Conservation (phyloP, 2,329 filamentous ascomycete species). For the Curvularia spicifera region DNA sequence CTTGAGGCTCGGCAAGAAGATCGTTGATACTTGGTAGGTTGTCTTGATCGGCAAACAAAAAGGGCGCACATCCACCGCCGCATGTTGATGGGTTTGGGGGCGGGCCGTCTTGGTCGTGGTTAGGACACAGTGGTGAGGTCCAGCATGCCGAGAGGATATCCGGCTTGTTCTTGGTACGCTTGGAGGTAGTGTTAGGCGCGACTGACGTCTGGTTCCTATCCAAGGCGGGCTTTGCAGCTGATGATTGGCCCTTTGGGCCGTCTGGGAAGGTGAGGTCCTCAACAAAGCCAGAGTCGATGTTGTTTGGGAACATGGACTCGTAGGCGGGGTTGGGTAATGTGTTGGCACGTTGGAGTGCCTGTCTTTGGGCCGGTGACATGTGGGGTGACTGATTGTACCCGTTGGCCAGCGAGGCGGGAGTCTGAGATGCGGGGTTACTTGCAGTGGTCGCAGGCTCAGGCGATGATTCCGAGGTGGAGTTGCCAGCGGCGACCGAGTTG, state of each 20-base stretch:
- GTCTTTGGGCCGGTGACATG: slow-evolving; percentile 35
- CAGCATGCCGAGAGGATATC: slow-evolving; percentile 51
- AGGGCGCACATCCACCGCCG: slow-evolving; percentile 50
- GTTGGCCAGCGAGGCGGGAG: slow-evolving; percentile 30
- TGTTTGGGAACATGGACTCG: slow-evolving; percentile 48
- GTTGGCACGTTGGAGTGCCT: slow-evolving; percentile 37
- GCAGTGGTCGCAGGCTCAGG: slow-evolving; percentile 41
- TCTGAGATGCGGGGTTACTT: slow-evolving; percentile 33
- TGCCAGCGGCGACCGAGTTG: slow-evolving; percentile 38
- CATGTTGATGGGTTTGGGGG: slow-evolving; percentile 51
- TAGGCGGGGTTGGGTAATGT: slow-evolving; percentile 45
- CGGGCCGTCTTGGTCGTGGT: slow-evolving; percentile 47
- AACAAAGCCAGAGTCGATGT: slow-evolving; percentile 43
- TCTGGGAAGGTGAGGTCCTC: slow-evolving; percentile 49
- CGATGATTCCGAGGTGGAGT: slow-evolving; percentile 48
- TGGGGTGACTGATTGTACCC: slow-evolving; percentile 33
- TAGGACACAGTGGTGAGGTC: slow-evolving; percentile 52
- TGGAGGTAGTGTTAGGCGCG: slow-evolving; percentile 27
- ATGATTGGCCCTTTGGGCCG: slow-evolving; percentile 38
- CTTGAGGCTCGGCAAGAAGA: slow-evolving; percentile 38
- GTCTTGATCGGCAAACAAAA: slow-evolving; percentile 48
- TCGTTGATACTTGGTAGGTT: slow-evolving; percentile 40
- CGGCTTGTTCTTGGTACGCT: slow-evolving; percentile 47
- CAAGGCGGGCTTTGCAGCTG: slow-evolving; percentile 17
- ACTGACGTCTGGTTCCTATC: slow-evolving; percentile 28